Conservation (phyloP, 2,329 filamentous ascomycete species). For the Aspergillus novofumigatus region DNA sequence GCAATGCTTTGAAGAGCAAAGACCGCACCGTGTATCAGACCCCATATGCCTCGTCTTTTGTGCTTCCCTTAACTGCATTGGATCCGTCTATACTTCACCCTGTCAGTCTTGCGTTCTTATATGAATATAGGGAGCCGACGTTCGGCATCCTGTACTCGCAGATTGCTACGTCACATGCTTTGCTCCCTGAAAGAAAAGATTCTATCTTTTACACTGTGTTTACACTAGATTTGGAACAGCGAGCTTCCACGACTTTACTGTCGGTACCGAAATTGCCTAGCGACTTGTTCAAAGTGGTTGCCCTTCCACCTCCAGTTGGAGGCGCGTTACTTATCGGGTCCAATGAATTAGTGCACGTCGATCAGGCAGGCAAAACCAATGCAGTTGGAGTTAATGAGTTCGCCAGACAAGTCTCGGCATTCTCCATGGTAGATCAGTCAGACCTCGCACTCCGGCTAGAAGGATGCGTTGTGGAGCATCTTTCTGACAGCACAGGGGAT, state of each 20-base stretch:
- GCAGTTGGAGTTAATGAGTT: slow-evolving; percentile 91
- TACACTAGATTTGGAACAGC: slow-evolving; percentile 88
- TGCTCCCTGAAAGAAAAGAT: slow-evolving; percentile 74
- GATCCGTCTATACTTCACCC: slow-evolving; percentile 84
- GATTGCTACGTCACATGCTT: slow-evolving; percentile 65
- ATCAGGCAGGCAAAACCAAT: slow-evolving; percentile 90
- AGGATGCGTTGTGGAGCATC: slow-evolving; percentile 69
- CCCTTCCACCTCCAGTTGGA: slow-evolving; percentile 80
- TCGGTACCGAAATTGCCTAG: slow-evolving; percentile 81
- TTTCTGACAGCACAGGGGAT: slow-evolving; percentile 75
- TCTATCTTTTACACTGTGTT: slow-evolving; percentile 89
- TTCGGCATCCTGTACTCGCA: slow-evolving; percentile 89
- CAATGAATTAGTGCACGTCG: slow-evolving; percentile 91
- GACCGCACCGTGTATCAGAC: slow-evolving; percentile 47
- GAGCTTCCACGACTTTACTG: slow-evolving; percentile 85
- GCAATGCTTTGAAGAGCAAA: slow-evolving; percentile 28
- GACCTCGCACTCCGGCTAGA: slow-evolving; percentile 76
- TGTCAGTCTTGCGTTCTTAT: slow-evolving; percentile 84
- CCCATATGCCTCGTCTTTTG: slow-evolving; percentile 87
- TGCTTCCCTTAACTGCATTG: slow-evolving; percentile 81
- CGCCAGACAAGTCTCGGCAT: slow-evolving; percentile 75
- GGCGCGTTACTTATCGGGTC: slow-evolving; percentile 80
- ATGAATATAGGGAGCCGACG: slow-evolving; percentile 96
- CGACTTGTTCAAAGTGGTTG: slow-evolving; percentile 77
- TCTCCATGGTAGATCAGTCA: slow-evolving; percentile 81